Evolutionary conservation across 208 protist species (phyloP), one percentile per base, ranked within the genome.

Genomic region (Acanthamoeba rhysodes): DNA sequence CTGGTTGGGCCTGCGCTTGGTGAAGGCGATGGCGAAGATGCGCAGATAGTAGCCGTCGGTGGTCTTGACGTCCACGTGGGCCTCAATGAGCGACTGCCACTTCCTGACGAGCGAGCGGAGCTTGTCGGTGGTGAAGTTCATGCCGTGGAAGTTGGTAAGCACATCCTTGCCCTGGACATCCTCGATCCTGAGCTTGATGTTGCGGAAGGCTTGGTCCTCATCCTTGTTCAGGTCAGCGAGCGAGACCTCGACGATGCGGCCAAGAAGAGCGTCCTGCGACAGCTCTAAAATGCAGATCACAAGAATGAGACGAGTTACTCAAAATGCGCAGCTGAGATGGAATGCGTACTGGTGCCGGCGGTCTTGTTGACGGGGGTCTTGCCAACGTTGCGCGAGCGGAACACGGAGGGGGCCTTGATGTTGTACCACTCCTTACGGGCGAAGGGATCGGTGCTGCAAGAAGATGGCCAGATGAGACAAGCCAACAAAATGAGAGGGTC

Each of bases 341-440:
- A 41, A 2, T 4, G 93, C 95, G 53, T 66, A 96, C 97, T 98
- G 84, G 97, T 99, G 95, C 99, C 99, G 95, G 98, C 96, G 59
- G 59, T 99, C 95, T 99, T 98, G 98, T 99, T 99, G 94, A 99
- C 99, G 95, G 99, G 98, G 82, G 99, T 99, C 98, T 99, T 99
- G 95, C 99, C 98, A 95, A 99, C 98, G 93, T 98, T 96, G 94
- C 99, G 98, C n/a, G 98, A 50, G 29, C 96, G 97, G 98, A 99
- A 99, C 94, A 98, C 98, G 64, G 97, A 95, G 70, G 99, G 99
- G 18, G 99, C 99, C 95, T 99, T 99, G 74, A 99, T 98, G 94
- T 99, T 98, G 97, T 99, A 99, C 99, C 99, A 99, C 96, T 99
- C 99, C 98, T 99, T 99, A 96, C 98, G 98, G 95, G 98, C 96